phyloP scores from a whole-genome alignment of 75 land plant species.

The Chamaecyparis obtusa region DNA sequence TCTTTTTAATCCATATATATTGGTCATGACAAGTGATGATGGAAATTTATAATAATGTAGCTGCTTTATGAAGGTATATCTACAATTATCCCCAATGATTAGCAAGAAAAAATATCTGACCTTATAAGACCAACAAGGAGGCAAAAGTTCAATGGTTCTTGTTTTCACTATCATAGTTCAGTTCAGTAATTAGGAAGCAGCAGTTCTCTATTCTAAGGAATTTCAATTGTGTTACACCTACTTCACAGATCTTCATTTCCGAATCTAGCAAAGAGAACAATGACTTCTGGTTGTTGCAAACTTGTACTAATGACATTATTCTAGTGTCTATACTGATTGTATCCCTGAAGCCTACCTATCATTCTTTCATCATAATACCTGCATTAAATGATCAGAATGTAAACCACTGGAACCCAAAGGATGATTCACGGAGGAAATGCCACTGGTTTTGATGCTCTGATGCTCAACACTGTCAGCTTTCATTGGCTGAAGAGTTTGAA shows the following conservation, averaged over 20 bases:
- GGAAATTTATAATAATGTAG: neutral
- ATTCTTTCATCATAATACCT: slow-evolving; percentile 18
- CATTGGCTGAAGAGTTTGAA: slow-evolving; percentile 10
- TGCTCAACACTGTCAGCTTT: slow-evolving; percentile 35
- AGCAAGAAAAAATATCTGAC: neutral
- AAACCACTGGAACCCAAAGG: slow-evolving; percentile 17
- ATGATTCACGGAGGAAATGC: slow-evolving; percentile 22
- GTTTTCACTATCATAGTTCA: neutral
- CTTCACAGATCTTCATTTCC: neutral
- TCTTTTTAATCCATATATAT: neutral
- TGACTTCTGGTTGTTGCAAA: neutral
- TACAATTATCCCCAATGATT: neutral
- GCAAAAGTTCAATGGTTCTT: neutral
- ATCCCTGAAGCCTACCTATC: neutral
- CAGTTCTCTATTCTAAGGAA: neutral
- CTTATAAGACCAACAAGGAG: neutral
- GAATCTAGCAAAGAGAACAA: neutral
- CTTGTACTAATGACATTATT: neutral
- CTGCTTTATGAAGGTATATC: neutral
- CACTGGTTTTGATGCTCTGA: slow-evolving; percentile 32
- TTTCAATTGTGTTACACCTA: neutral
- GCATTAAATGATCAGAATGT: slow-evolving; percentile 13
- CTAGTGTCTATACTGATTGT: neutral
- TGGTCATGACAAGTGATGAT: neutral
- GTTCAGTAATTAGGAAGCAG: neutral